Evolutionary conservation across 139 green algal species (phyloP).

Genomic region (Gonium pectorale): DNA sequence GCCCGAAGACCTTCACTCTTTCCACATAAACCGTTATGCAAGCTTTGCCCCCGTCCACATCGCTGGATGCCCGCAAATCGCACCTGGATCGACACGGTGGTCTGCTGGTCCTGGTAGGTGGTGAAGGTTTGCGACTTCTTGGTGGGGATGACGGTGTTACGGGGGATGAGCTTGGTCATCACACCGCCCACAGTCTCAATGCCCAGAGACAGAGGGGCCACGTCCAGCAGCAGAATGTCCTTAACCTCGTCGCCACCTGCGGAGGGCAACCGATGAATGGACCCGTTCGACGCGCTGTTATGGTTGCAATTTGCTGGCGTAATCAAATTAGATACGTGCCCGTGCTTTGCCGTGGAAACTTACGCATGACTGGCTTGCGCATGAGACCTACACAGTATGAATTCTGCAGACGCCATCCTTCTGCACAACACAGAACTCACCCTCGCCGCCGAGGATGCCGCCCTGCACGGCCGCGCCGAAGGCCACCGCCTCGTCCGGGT

Average conservation of each 20-base stretch:
- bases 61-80: background rate
- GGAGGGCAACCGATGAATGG: too few relatives aligned
- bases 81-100: constrained; percentile 91
- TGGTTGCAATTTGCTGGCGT: too few relatives aligned
- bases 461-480: constrained; percentile 92
- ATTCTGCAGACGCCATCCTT: too few relatives aligned
- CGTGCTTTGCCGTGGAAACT: background rate
- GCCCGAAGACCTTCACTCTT: too few relatives aligned
- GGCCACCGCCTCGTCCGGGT: constrained; percentile 94
- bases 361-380: too few relatives aligned
- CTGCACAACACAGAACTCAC: constrained; percentile 2
- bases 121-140: constrained; percentile 99
- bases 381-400: too few relatives aligned
- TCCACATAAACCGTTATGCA: too few relatives aligned
- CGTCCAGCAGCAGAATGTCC: constrained; percentile 57
- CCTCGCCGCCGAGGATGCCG: constrained; percentile 59
- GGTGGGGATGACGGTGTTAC: constrained; percentile 95
- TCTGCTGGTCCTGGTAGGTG: constrained; percentile 99
- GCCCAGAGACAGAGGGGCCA: constrained; percentile 90
- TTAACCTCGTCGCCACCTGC: constrained; percentile 15
- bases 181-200: constrained; percentile 94
- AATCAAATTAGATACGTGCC: background rate
- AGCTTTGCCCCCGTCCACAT: too few relatives aligned
- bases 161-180: constrained; percentile 95
- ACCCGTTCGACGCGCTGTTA: too few relatives aligned